Conservation (phyloP, 129 eudicot species). For the Glebionis coronaria region DNA sequence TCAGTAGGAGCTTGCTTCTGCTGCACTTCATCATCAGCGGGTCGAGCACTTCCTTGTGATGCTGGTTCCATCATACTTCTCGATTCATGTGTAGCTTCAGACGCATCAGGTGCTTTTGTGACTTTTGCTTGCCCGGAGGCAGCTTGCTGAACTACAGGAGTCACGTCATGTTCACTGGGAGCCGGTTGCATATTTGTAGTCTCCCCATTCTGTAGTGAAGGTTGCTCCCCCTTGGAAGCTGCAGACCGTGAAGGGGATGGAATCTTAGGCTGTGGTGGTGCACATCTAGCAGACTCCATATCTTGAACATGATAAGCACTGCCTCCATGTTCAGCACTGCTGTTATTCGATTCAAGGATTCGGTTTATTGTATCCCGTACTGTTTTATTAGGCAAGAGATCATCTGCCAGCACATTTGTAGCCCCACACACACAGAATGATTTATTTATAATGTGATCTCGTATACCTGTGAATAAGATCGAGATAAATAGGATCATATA, state of each 20-base stretch:
- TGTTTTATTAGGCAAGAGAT: slow-evolving; percentile 88
- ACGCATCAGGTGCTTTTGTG: slow-evolving; percentile 51
- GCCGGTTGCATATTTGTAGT: slow-evolving; percentile 35
- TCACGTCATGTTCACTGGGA: slow-evolving; percentile 33
- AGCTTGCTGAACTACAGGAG: slow-evolving; percentile 32
- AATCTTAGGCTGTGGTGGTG: slow-evolving; percentile 60
- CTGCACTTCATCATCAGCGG: slow-evolving; percentile 68
- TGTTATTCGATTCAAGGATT: slow-evolving; percentile 76
- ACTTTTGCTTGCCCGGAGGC: slow-evolving; percentile 39
- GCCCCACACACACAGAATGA: slow-evolving; percentile 90
- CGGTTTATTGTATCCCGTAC: slow-evolving; percentile 81
- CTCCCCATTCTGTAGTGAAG: slow-evolving; percentile 45
- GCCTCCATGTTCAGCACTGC: slow-evolving; percentile 78
- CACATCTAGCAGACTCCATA: slow-evolving; percentile 70
- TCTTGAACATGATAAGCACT: slow-evolving; percentile 79
- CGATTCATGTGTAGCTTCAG: slow-evolving; percentile 81
- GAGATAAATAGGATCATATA: slow-evolving; percentile 10
- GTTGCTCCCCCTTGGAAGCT: slow-evolving; percentile 78
- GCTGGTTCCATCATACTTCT: slow-evolving; percentile 71
- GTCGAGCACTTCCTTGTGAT: slow-evolving; percentile 65
- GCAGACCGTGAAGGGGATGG: slow-evolving; percentile 79
- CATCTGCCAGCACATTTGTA: slow-evolving; percentile 83
- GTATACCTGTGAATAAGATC: slow-evolving; percentile 54
- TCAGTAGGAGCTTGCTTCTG: slow-evolving; percentile 70
- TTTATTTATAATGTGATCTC: slow-evolving; percentile 78